Evolutionary conservation across 768 basidiomycete species (phyloP).

Genomic region (Phaffia tasmanica): DNA sequence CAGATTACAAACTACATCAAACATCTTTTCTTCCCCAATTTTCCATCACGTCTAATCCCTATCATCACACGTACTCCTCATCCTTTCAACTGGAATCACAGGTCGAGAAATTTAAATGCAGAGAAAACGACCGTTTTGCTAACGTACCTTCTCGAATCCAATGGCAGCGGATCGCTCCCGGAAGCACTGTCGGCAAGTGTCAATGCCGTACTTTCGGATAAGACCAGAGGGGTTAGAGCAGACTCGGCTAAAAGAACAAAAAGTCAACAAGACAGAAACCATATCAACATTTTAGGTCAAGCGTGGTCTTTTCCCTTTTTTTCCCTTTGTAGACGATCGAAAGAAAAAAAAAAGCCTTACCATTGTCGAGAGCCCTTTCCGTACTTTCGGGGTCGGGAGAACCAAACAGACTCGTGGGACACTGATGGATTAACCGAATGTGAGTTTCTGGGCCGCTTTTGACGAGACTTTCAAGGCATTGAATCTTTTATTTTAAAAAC

Average conservation of each 20-base stretch:
- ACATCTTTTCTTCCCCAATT: too few relatives aligned
- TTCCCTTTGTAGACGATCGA: constrained; percentile 9
- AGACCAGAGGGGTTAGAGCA: constrained; percentile 34
- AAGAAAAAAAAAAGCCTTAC: constrained; percentile 17
- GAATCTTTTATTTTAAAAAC: too few relatives aligned
- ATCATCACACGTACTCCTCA: too few relatives aligned
- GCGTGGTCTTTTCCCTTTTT: background rate
- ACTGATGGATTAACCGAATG: constrained; percentile 3
- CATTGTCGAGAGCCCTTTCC: constrained; percentile 33
- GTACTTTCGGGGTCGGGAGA: constrained; percentile 33
- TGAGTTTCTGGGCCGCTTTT: too few relatives aligned
- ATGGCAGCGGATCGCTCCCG: constrained; percentile 32
- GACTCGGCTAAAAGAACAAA: constrained; percentile 29
- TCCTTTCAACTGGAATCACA: too few relatives aligned
- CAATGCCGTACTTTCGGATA: constrained; percentile 35
- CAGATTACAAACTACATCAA: too few relatives aligned
- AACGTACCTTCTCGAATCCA: constrained; percentile 32
- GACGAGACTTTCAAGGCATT: too few relatives aligned
- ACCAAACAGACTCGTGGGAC: constrained; percentile 34
- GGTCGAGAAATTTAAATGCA: too few relatives aligned
- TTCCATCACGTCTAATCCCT: too few relatives aligned
- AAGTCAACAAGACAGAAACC: background rate
- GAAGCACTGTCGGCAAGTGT: constrained; percentile 37
- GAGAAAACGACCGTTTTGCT: too few relatives aligned
- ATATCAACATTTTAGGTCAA: background rate